Percentiles rank a stretch among this genome's conserved stretches.
Evolutionary conservation across 108 stramenopile genomes (phyloP).

Genomic region (Cyclotella cryptica): DNA sequence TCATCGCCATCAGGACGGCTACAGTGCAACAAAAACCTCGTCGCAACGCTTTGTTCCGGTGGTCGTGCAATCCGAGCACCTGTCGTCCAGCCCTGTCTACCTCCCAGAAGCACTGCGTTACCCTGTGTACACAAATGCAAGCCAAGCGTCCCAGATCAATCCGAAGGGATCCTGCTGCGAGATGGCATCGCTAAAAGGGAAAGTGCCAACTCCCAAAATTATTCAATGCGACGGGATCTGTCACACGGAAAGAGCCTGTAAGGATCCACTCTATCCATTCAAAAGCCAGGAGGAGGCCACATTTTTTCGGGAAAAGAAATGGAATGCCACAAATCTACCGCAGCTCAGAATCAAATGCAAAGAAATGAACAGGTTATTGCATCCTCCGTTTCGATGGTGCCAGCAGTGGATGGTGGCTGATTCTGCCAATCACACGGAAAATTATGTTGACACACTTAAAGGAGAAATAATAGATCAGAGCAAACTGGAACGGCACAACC

Average conservation of each 20-base stretch:
- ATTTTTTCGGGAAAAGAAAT: not conserved
- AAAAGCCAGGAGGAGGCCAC: not conserved
- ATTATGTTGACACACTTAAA: not conserved
- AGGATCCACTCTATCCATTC: slow-evolving; percentile 15
- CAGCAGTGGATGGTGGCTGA: slow-evolving; percentile 22
- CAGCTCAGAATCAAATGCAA: not conserved
- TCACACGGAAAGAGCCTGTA: slow-evolving; percentile 14
- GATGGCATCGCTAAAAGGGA: not conserved
- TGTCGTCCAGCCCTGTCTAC: not conserved
- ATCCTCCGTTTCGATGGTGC: slow-evolving; percentile 21
- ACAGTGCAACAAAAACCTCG: not conserved
- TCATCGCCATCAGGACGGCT: slow-evolving; percentile 2
- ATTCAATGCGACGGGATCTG: slow-evolving; percentile 20
- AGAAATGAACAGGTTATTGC: not conserved
- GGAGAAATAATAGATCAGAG: not conserved
- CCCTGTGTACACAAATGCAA: not conserved
- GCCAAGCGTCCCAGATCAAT: not conserved
- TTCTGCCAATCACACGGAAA: not conserved
- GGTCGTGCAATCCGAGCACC: not conserved
- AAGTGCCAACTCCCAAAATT: slow-evolving; percentile 1
- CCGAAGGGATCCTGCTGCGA: slow-evolving; percentile 3
- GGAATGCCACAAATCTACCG: not conserved
- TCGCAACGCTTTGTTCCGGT: slow-evolving; percentile 2
- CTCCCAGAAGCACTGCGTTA: slow-evolving; percentile 1
- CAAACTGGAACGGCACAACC: slow-evolving; percentile 8